A percentile compares a stretch with the other conserved stretches of the same genome.
phyloP scores from a whole-genome alignment of 2,329 filamentous ascomycete species.

The Lecanicillium sp. region DNA sequence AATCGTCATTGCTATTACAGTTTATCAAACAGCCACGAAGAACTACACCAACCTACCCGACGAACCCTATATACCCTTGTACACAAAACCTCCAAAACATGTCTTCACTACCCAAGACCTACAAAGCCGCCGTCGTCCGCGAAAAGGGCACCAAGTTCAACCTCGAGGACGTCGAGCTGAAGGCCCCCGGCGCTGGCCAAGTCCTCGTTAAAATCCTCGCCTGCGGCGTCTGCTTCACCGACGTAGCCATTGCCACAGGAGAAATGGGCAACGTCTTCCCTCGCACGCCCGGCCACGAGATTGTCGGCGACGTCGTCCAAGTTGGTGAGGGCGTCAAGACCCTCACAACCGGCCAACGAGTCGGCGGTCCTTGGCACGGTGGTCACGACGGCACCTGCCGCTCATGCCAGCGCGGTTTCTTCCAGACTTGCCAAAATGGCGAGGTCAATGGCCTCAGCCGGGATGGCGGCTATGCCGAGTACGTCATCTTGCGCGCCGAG shows the following conservation, averaged over 20 bases:
- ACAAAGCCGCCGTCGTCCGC: slow-evolving; percentile 56
- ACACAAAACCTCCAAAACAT: slow-evolving; percentile 1
- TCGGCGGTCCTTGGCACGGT: slow-evolving; percentile 63
- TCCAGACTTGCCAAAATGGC: slow-evolving; percentile 54
- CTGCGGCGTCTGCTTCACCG: slow-evolving; percentile 64
- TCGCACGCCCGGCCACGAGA: slow-evolving; percentile 61
- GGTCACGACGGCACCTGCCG: slow-evolving; percentile 51
- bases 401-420: slow-evolving; percentile 49
- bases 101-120: slow-evolving; percentile 51
- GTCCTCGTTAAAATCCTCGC: slow-evolving; percentile 64
- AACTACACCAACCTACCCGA: too few species aligned
- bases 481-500: slow-evolving; percentile 50
- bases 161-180: slow-evolving; percentile 52
- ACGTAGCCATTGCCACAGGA: slow-evolving; percentile 39
- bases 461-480: slow-evolving; percentile 63
- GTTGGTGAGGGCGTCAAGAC: slow-evolving; percentile 47
- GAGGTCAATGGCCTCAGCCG: slow-evolving; percentile 52
- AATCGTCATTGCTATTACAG: too few species aligned
- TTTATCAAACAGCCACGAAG: too few species aligned
- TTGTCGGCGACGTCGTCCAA: slow-evolving; percentile 58
- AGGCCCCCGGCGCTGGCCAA: slow-evolving; percentile 45
- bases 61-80: background rate
- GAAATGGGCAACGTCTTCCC: slow-evolving; percentile 49
- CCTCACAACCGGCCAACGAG: slow-evolving; percentile 55
- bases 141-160: slow-evolving; percentile 41